Base-by-base conservation (phyloP, 495 filamentous ascomycete species). In the Haplographium delicatum region DNA sequence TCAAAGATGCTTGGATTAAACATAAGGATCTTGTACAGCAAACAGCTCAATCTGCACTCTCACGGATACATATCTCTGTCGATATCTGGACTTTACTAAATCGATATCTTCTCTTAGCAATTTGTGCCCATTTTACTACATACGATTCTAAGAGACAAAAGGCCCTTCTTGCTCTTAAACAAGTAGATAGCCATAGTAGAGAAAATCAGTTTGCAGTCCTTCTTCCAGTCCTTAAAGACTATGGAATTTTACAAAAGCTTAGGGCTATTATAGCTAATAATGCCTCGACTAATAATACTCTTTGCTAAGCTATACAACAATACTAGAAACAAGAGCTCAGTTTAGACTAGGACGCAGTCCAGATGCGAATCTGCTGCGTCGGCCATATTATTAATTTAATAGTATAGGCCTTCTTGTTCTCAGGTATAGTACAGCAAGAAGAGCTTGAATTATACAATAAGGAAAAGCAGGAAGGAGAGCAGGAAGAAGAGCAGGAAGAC, bases 371-470 rank as follows among this genome's bases (percentile, higher is more conserved):
- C 18, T 24, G 20, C 20, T 42, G 15, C 25, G 25, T 22, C 25
- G 39, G 39, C 15, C 15, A 42, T 42, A 42, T 42, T 42, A 42
- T 42, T 24, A 42, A 42, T 20, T 24, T 42, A 7, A 8, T 24
- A 8, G 20, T 42, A 22, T 24, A 42, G 20, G 39, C 39, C 20
- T 42, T 42, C 20, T 42, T 42, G 15, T 42, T 42, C 20, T 26
- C 10, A 26, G 20, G 13, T 44, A 28, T 44, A 15, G 5, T 44
- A 16, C 2, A 11, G 13, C 2, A 26, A 15, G 24, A 28, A 44
- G 40, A 26, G 13, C 40, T 44, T 44, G 24, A 44, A 15, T 44
- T 27, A n/a, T 44, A 44, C 22, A 22, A 44, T 44, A 26, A 44
- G 5, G 2, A 44, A 26, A n/a, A 44, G 20, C 34, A 8, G 5